Base-by-base conservation (phyloP, 2,329 filamentous ascomycete species). In the Grosmannia huntii region DNA sequence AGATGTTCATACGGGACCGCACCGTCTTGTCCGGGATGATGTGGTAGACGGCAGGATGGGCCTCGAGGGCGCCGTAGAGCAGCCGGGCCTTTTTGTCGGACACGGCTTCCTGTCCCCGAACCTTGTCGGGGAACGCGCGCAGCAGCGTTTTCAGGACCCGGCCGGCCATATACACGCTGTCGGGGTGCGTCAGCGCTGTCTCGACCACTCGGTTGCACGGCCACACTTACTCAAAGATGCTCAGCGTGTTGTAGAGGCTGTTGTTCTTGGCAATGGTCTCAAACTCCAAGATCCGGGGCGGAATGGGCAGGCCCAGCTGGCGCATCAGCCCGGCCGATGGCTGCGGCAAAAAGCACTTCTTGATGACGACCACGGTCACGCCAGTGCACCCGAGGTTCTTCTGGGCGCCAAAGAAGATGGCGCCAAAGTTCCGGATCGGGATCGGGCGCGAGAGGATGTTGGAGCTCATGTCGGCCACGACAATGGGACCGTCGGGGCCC, bases 1-100 rank as follows among this genome's bases (percentile, higher is more conserved):
- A 96, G 60, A 97, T 88, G 72, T 97, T 97, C 87, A 97, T 96
- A 58, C 90, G 78, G 65, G 89, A 95, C 59, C 91, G 86, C 3
- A 80, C 86, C 25, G 75, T 75, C 72, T 87, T 87, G 64, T 87
- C 80, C 0, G 90, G 89, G 0, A 96, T 84, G 36, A 96, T 70
- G 60, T 75, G 78, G 74, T 95, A 97, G n/a, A 86, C 73, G 0
- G 84, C 74, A 0, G 87, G 80, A 65, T 87, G 77, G 51, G 81
- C 81, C 64, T 96, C 92, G 9, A 97, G 77, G 0, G 84, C 84
- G 1, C 71, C 75, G 68, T 99, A 97, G 57, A 97, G 83, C 36
- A 87, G 69, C 19, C 80, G 66, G 0, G 92, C 86, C 74, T 97
- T 97, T 64, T 85, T 73, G 46, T 85, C 76, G 0, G 90, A 77